Base-by-base conservation (phyloP, 306 rosid genomes). In the Lathyrus oleraceus region DNA sequence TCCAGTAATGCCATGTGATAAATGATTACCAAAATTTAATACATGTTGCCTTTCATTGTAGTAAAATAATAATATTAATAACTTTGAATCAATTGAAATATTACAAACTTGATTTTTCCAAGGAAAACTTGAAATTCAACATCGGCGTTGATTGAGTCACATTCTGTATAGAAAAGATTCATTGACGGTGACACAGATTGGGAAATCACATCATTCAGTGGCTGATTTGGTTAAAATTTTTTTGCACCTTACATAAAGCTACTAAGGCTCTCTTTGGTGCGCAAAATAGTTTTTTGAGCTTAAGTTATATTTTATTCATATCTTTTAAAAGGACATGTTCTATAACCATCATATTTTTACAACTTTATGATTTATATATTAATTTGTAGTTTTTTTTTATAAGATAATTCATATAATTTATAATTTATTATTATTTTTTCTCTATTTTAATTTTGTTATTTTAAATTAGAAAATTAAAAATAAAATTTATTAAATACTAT, bases 21-120 rank as follows among this genome's bases (percentile, higher is more conserved):
- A 20, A 60, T 61, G 14, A 69, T 76, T 76, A 61, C 75, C 75
- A 52, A 49, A 61, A 20, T 52, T 8, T 57, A 35, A 35, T 35
- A 69, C 16, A 45, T 77, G 32, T 70, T 35, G 10, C 39, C 39
- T 19, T 65, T 64, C 38, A 25, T 54, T 51, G n/a, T n/a, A 7
- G 72, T 57, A 15, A 5, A 30, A 30, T 30, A 30, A 0, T 28
- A 28, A n/a, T 49, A 49, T 17, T 8, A 48, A 10, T 20, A 19
- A 51, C 28, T 52, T 52, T 20, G 59, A 52, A 52, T 19, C 58
- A 51, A 51, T 3, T 51, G 14, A 52, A 52, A 19, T 16, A 16
- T 47, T 44, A 2, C 7, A 17, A 2, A 48, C 54, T 7, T 48
- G 21, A 47, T 6, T 7, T 16, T 15, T 48, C 53, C 54, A 48